Percentiles rank a stretch among this genome's conserved stretches.
phyloP scores from a whole-genome alignment of 75 land plant species.

The Picea sitchensis region DNA sequence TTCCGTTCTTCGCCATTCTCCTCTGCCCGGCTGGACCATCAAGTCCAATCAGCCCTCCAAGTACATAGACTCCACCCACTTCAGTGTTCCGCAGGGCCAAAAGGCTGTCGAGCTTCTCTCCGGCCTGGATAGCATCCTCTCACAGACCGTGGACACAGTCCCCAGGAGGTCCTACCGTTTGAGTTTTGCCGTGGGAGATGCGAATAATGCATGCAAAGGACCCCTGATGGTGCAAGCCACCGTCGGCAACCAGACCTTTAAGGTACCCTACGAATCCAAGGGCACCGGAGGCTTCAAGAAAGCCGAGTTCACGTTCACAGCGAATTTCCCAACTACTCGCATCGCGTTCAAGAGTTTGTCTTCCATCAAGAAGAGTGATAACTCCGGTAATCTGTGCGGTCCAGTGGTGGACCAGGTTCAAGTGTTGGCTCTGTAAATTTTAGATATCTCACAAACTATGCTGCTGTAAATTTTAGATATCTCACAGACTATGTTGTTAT shows the following conservation, averaged over 20 bases:
- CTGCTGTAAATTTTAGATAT: too few species aligned
- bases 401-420: constrained; percentile 29
- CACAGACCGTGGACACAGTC: constrained; percentile 18
- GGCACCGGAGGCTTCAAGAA: constrained; percentile 27
- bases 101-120: constrained; percentile 30
- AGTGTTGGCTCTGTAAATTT: not conserved
- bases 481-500: too few species aligned
- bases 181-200: constrained; percentile 35
- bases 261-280: constrained; percentile 30
- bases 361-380: constrained; percentile 11
- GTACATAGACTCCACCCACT: constrained; percentile 40
- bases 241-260: constrained; percentile 18
- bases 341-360: constrained; percentile 21
- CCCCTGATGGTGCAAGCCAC: constrained; percentile 26
- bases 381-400: constrained; percentile 24
- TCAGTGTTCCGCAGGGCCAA: constrained; percentile 23
- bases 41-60: constrained; percentile 33
- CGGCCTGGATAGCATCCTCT: constrained; percentile 17
- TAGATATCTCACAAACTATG: too few species aligned
- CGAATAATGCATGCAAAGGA: constrained; percentile 24
- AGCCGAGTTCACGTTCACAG: constrained; percentile 18
- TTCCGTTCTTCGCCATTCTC: too few species aligned
- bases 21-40: constrained; percentile 21
- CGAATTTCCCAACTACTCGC: not conserved
- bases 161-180: constrained; percentile 24